Percentiles rank a stretch among this genome's conserved stretches.
These are phyloP conservation scores for Clavispora carvajalis DNA, from an alignment of 805 yeast genomes.

Conservation along the genomic window DNA sequence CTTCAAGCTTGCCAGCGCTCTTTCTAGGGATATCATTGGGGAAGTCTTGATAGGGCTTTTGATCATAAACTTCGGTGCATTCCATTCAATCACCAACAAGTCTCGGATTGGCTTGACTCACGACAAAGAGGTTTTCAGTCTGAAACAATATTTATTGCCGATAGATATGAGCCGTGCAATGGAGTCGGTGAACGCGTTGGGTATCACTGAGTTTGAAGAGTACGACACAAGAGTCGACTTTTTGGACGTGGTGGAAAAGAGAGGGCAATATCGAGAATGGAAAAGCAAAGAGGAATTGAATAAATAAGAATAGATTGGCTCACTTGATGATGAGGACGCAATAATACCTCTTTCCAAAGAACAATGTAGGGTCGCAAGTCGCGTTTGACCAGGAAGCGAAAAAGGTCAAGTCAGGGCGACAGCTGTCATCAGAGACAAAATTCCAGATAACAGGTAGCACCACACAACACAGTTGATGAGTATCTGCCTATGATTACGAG, in stretches of 20 bases:
- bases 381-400: too few species aligned
- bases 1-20: conserved; percentile 16
- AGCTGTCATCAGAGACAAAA: too few species aligned
- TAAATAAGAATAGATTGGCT: not conserved
- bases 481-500: too few species aligned
- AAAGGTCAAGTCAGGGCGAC: too few species aligned
- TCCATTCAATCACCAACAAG: conserved; percentile 23
- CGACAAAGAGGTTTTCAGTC: conserved; percentile 25
- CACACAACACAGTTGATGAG: too few species aligned
- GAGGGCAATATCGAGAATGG: conserved; percentile 42
- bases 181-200: conserved; percentile 41
- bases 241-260: conserved; percentile 41
- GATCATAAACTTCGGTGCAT: conserved; percentile 35
- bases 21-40: conserved; percentile 45
- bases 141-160: conserved; percentile 37
- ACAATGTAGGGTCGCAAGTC: too few species aligned
- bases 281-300: not conserved
- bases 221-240: conserved; percentile 49
- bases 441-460: too few species aligned
- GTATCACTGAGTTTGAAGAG: conserved; percentile 41
- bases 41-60: conserved; percentile 49
- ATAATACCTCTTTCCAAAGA: too few species aligned
- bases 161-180: conserved; percentile 45
- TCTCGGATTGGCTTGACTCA: conserved; percentile 9
- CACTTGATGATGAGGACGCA: too few species aligned